phyloP scores from a whole-genome alignment of 2,329 filamentous ascomycete species.

The Arthrinium puccinioides region DNA sequence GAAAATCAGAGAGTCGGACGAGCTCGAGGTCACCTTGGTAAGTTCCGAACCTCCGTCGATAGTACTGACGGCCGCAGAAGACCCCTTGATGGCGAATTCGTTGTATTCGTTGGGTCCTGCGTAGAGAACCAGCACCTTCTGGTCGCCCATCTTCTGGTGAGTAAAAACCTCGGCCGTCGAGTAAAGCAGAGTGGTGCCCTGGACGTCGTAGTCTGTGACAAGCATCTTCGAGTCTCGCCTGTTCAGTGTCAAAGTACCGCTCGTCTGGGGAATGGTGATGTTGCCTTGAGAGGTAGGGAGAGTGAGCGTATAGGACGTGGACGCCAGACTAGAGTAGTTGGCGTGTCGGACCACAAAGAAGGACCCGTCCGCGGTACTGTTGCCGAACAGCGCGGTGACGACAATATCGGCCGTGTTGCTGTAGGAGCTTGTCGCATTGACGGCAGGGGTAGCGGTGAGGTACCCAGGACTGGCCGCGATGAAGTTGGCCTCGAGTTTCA shows the following conservation, averaged over 20 bases:
- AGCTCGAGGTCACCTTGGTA: constrained; percentile 20
- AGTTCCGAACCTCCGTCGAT: not conserved
- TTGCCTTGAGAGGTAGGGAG: constrained; percentile 52
- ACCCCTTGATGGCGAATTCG: constrained; percentile 46
- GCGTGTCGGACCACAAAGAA: constrained; percentile 65
- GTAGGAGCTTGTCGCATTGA: constrained; percentile 41
- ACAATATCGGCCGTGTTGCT: constrained; percentile 44
- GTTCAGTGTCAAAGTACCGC: constrained; percentile 47
- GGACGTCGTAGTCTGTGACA: constrained; percentile 59
- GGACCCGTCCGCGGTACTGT: constrained; percentile 35
- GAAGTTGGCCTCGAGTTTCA: constrained; percentile 72
- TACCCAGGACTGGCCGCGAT: constrained; percentile 65
- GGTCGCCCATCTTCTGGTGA: constrained; percentile 43
- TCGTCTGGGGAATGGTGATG: constrained; percentile 51
- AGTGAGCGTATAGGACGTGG: constrained; percentile 55
- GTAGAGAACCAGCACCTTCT: constrained; percentile 48
- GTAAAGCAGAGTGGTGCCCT: constrained; percentile 51
- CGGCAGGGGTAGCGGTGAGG: constrained; percentile 50
- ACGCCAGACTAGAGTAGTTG: constrained; percentile 51
- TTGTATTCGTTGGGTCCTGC: constrained; percentile 54
- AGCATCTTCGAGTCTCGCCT: constrained; percentile 64
- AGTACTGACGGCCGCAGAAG: constrained; percentile 17
- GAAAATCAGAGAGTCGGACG: constrained; percentile 10
- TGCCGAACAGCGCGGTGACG: constrained; percentile 53
- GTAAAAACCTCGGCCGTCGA: constrained; percentile 64